phyloP scores from a whole-genome alignment of 2,329 filamentous ascomycete species.

The Calycina marina region DNA sequence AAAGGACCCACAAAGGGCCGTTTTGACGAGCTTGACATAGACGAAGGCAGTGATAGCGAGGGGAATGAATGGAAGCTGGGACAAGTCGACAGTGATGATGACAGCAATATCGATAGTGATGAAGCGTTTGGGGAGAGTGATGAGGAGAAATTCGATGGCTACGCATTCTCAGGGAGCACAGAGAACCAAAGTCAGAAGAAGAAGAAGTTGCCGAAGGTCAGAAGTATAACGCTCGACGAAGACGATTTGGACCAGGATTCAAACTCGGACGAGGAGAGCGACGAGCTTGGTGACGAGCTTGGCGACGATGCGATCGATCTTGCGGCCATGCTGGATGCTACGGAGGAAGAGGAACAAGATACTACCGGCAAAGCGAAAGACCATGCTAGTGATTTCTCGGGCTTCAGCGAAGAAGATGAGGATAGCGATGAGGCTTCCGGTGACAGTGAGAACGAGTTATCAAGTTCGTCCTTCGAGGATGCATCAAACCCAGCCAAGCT shows the following conservation, averaged over 20 bases:
- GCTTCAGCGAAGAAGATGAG: slow-evolving; percentile 30
- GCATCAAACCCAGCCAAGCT: slow-evolving; percentile 33
- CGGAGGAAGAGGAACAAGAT: slow-evolving; percentile 60
- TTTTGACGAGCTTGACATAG: slow-evolving; percentile 31
- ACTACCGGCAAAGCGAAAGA: slow-evolving; percentile 25
- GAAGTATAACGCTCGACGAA: slow-evolving; percentile 36
- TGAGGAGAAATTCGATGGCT: slow-evolving; percentile 55
- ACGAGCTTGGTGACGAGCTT: slow-evolving; percentile 60
- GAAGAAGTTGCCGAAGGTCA: slow-evolving; percentile 27
- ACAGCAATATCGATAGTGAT: slow-evolving; percentile 56
- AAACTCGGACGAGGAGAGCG: slow-evolving; percentile 33
- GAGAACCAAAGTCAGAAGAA: slow-evolving; percentile 37
- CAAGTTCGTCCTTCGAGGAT: slow-evolving; percentile 31
- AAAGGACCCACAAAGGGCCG: slow-evolving; percentile 17
- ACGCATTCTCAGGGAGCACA: slow-evolving; percentile 44
- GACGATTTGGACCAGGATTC: slow-evolving; percentile 21
- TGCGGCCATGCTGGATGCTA: slow-evolving; percentile 20
- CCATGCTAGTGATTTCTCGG: slow-evolving; percentile 18
- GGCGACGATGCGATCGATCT: slow-evolving; percentile 29
- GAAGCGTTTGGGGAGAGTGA: slow-evolving; percentile 60
- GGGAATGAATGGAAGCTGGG: slow-evolving; percentile 56
- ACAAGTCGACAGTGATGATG: slow-evolving; percentile 48
- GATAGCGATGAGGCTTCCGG: slow-evolving; percentile 28
- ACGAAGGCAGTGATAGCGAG: slow-evolving; percentile 52
- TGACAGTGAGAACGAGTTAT: slow-evolving; percentile 40